Conservation (phyloP, 208 protist species). For the Acanthamoeba castellanii region DNA sequence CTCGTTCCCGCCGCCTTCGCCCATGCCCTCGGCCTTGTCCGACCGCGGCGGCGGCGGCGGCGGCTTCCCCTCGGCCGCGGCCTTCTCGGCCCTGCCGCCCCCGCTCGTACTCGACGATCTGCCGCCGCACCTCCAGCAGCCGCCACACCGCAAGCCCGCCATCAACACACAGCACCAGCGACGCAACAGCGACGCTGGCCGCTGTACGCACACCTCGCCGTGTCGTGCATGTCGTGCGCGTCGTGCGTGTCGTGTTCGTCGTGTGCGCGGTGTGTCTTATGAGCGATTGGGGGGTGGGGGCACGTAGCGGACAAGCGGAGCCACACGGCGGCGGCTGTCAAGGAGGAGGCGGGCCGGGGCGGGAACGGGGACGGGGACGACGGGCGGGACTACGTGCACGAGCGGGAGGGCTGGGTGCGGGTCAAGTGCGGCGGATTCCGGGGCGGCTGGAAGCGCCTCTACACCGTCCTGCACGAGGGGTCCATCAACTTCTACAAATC, state of each 20-base stretch:
- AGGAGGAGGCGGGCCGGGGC: neutral
- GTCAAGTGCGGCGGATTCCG: conserved; percentile 60
- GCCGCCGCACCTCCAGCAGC: neutral
- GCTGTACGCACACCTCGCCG: neutral
- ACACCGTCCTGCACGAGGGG: conserved; percentile 9
- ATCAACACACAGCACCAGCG: neutral
- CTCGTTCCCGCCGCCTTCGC: no score
- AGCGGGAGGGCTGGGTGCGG: conserved; percentile 68
- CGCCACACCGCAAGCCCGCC: neutral
- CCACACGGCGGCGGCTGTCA: neutral
- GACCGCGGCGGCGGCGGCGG: no score
- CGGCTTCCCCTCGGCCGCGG: neutral
- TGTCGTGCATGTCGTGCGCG: no score
- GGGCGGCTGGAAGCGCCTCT: conserved; percentile 28
- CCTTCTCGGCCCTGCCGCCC: neutral
- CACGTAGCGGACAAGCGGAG: neutral
- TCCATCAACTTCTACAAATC: conserved; percentile 62
- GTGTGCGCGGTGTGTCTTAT: no score
- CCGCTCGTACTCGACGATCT: neutral
- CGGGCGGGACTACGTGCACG: neutral
- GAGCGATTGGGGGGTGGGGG: no score
- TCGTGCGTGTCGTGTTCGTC: no score
- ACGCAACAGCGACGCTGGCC: neutral
- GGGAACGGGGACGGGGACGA: neutral
- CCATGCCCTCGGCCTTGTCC: neutral